Base-by-base conservation (phyloP, 768 basidiomycete species). In the Bullera alba region DNA sequence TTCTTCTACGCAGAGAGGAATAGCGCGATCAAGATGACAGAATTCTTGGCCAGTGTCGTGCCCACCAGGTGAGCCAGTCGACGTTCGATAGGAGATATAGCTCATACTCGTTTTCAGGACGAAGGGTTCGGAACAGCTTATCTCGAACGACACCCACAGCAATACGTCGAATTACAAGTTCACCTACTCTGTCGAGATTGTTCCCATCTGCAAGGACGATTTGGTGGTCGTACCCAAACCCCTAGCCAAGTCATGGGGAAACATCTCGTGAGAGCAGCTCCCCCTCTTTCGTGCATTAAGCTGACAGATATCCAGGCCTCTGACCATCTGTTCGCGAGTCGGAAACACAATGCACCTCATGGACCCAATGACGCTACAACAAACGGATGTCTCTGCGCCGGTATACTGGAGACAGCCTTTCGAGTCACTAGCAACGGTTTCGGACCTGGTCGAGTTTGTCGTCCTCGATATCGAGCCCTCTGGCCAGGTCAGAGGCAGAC, bases 121-220 rank as follows among this genome's bases (percentile, higher is more conserved):
- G 43, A 97, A 97, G 75, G 76, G 84, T 8, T 95, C 92, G 1
- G 95, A 97, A 72, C 95, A 95, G 70, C 77, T 99, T 7, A 79
- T 97, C 26, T 95, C 92, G 5, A 78, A 84, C 21, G 95, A 99
- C 70, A 89, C 85, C 1, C 93, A 99, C 72, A 81, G 85, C 42
- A 81, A 81, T 58, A 95, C 91, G 3, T 86, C 93, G 28, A 96
- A 88, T 74, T 95, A 87, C 79, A 97, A 93, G 75, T 92, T 87
- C 74, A 90, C 91, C 4, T 97, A 89, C 77, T 95, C 92, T 4
- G 87, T 97, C 59, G 93, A 97, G 75, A 95, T 99, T 66, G 81
- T 85, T 3, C 91, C 95, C 0, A 82, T 99, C 49, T 99, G 95
- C 78, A 96, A 96, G 71, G 95, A 97, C 69, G 95, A 99, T 73